These are phyloP conservation scores for Tuber umbilicatum DNA, from an alignment of 495 filamentous ascomycete genomes.

Conservation along the genomic window DNA sequence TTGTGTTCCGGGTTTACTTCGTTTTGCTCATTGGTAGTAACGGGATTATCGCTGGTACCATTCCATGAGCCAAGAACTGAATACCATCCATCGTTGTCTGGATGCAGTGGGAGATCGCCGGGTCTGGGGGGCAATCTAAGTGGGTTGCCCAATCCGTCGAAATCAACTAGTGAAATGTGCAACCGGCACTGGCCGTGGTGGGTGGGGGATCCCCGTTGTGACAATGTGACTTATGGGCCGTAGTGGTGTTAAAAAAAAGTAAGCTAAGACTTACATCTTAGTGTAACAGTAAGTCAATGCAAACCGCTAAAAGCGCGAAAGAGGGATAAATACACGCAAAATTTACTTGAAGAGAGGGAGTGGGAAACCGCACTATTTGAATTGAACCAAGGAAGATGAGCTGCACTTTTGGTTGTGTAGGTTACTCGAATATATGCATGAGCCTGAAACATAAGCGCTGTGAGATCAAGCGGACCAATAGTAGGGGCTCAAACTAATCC, in stretches of 20 bases:
- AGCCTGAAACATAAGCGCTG: not conserved
- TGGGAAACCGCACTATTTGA: not conserved
- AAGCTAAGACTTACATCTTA: not conserved
- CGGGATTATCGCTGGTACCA: not conserved
- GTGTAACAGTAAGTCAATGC: not conserved
- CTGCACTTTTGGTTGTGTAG: not conserved
- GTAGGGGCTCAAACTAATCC: no score
- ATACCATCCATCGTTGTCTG: not conserved
- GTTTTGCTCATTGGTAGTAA: not conserved
- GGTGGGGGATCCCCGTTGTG: no score
- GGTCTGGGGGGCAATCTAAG: not conserved
- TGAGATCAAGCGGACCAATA: no score
- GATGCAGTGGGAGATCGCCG: not conserved
- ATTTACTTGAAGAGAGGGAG: not conserved
- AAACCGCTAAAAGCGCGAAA: not conserved
- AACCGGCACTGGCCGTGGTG: rapidly evolving
- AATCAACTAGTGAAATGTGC: not conserved
- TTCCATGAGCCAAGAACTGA: not conserved
- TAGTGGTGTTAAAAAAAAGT: not conserved
- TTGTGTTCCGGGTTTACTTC: not conserved
- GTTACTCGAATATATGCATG: not conserved
- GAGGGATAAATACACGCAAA: not conserved
- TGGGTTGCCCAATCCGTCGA: not conserved
- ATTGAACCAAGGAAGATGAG: not conserved
- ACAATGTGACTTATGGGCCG: no score